phyloP scores from a whole-genome alignment of 1,139 yeast genomes.

The Suhomyces kunorum region DNA sequence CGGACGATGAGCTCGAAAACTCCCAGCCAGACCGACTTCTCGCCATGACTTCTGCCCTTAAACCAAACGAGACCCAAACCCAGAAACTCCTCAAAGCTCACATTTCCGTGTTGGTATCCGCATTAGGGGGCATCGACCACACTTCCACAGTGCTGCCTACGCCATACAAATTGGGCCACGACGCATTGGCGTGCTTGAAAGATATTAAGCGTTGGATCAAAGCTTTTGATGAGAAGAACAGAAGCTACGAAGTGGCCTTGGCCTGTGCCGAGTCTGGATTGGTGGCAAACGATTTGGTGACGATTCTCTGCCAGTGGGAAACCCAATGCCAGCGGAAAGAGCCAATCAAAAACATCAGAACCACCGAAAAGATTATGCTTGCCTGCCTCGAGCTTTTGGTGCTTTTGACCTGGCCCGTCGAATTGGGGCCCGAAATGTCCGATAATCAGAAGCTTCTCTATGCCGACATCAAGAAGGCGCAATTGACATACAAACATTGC shows the following conservation, averaged over 20 bases:
- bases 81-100: conserved; percentile 61
- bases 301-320: conserved; percentile 80
- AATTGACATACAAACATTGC: conserved; percentile 68
- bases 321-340: conserved; percentile 26
- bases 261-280: conserved; percentile 85
- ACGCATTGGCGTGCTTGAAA: conserved; percentile 83
- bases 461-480: conserved; percentile 65
- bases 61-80: conserved; percentile 41
- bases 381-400: conserved; percentile 79
- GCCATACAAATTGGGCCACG: conserved; percentile 83
- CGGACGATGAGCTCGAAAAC: conserved; percentile 19
- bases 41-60: conserved; percentile 29
- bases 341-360: conserved; percentile 31
- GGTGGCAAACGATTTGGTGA: conserved; percentile 69
- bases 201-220: conserved; percentile 88
- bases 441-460: conserved; percentile 58
- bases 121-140: conserved; percentile 79
- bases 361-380: conserved; percentile 63
- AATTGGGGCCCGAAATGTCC: conserved; percentile 45
- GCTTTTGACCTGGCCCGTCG: conserved; percentile 83
- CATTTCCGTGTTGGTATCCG: conserved; percentile 70
- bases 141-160: conserved; percentile 41
- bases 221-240: conserved; percentile 73
- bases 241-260: conserved; percentile 76
- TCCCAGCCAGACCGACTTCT: conserved; percentile 31